Conservation (phyloP, 2,329 filamentous ascomycete species). For the Chaetomium sp. region DNA sequence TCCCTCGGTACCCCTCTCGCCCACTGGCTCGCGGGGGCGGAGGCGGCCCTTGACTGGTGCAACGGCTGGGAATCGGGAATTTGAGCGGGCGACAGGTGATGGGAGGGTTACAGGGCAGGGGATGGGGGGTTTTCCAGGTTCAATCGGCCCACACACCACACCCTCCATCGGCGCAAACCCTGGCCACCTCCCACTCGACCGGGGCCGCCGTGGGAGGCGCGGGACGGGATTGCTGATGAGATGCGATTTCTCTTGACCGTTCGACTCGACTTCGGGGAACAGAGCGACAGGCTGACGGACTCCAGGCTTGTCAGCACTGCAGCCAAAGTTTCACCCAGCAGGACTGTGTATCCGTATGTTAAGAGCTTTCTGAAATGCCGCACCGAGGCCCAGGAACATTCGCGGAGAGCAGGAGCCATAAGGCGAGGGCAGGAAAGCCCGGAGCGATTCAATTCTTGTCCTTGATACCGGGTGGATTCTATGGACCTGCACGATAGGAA, state of each 20-base stretch:
- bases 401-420: too few species aligned
- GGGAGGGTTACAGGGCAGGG: conserved; percentile 8
- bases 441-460: too few species aligned
- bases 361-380: neutral
- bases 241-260: too few species aligned
- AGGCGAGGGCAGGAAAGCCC: too few species aligned
- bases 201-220: conserved; percentile 5
- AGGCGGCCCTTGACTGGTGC: conserved; percentile 20
- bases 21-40: conserved; percentile 15
- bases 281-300: too few species aligned
- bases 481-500: neutral
- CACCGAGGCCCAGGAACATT: too few species aligned
- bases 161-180: conserved; percentile 11
- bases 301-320: too few species aligned
- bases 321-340: too few species aligned
- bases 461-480: neutral
- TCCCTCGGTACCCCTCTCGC: conserved; percentile 6
- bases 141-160: neutral
- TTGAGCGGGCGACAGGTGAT: conserved; percentile 17
- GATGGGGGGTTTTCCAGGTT: conserved; percentile 8
- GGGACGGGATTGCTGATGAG: neutral
- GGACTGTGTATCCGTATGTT: too few species aligned
- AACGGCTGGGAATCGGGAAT: conserved; percentile 18
- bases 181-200: neutral
- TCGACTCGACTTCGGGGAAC: too few species aligned